Percentiles rank a stretch among this genome's conserved stretches.
Evolutionary conservation across 2,329 filamentous ascomycete genomes (phyloP).

Genomic region (Metarhizium album): DNA sequence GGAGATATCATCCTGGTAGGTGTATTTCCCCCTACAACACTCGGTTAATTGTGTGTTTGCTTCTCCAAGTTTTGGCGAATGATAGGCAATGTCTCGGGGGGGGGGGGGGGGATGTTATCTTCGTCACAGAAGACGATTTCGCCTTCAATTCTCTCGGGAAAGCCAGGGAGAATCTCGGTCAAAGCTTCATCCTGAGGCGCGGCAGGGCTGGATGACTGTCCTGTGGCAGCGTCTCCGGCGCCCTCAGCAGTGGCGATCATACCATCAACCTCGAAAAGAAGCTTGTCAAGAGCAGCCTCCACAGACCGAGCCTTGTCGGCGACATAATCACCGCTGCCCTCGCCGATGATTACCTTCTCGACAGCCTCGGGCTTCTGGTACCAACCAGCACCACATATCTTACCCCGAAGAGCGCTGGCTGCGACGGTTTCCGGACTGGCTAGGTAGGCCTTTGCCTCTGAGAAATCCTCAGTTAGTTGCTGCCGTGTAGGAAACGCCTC

Average conservation of each 20-base stretch:
- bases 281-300: conserved; percentile 59
- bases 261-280: conserved; percentile 57
- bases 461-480: too few species aligned
- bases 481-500: too few species aligned
- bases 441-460: conserved; percentile 57
- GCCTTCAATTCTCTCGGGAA: conserved; percentile 71
- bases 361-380: conserved; percentile 64
- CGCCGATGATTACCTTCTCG: conserved; percentile 56
- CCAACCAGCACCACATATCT: conserved; percentile 65
- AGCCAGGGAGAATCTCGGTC: conserved; percentile 64
- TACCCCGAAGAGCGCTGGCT: conserved; percentile 69
- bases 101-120: conserved; percentile 58
- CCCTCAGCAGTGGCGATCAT: too few species aligned
- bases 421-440: conserved; percentile 79
- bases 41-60: conserved; percentile 57
- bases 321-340: conserved; percentile 52
- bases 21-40: neutral
- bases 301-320: conserved; percentile 41
- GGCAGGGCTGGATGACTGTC: too few species aligned
- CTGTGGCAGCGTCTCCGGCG: too few species aligned
- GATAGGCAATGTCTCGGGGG: conserved; percentile 91
- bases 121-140: conserved; percentile 71
- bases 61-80: conserved; percentile 47
- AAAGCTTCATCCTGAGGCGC: too few species aligned
- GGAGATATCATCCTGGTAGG: conserved; percentile 73